phyloP scores from a whole-genome alignment of 139 green algal species.

The Diplosphaera chodatii region DNA sequence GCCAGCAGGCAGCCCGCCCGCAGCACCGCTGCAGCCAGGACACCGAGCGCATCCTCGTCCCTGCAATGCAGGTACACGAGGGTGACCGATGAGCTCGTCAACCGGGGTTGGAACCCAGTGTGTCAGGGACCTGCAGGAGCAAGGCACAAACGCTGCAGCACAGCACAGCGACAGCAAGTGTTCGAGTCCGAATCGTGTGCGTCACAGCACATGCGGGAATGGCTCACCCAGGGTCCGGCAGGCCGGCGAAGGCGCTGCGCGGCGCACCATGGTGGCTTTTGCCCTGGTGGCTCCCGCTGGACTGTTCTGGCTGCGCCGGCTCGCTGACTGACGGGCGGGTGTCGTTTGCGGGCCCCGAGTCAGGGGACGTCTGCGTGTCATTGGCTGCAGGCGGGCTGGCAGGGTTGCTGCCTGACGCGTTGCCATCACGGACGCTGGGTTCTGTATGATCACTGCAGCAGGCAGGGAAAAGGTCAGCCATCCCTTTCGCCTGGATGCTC shows the following conservation, averaged over 20 bases:
- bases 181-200: no score
- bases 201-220: no score
- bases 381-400: neutral
- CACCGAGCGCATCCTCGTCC: neutral
- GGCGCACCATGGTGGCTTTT: neutral
- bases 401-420: neutral
- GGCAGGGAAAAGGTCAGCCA: neutral
- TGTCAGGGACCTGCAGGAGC: no score
- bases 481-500: no score
- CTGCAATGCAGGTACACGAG: no score
- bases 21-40: constrained; percentile 22
- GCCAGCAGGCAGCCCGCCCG: constrained; percentile 65
- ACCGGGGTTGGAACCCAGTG: no score
- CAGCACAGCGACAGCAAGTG: no score
- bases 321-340: no score
- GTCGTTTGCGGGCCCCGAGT: neutral
- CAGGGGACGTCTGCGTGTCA: neutral
- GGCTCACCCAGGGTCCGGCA: no score
- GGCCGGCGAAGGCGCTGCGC: neutral
- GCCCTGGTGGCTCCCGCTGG: neutral
- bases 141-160: no score
- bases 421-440: neutral
- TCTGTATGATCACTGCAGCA: neutral
- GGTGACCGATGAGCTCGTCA: no score
- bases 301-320: no score